These are phyloP conservation scores for Gymnopilus junonius DNA, from an alignment of 768 basidiomycete species.

Conservation along the genomic window DNA sequence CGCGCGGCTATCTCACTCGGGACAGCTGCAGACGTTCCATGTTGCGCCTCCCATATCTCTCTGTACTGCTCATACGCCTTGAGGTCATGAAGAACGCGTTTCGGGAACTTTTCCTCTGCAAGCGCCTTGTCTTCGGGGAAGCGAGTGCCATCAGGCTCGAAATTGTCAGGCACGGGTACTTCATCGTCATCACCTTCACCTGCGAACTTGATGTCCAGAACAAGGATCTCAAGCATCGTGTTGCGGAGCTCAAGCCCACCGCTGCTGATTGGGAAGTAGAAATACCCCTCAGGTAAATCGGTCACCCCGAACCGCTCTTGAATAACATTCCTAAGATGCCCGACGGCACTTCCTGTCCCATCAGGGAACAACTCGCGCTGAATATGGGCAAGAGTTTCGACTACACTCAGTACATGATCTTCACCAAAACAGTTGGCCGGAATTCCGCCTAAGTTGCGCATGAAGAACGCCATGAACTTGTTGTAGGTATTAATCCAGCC, in stretches of 20 bases:
- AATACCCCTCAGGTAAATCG: conserved; percentile 44
- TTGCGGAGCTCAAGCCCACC: conserved; percentile 45
- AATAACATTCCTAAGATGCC: conserved; percentile 30
- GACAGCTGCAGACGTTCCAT: neutral
- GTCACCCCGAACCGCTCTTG: conserved; percentile 34
- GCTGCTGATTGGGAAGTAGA: conserved; percentile 41
- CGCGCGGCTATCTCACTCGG: conserved; percentile 3
- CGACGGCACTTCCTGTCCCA: conserved; percentile 24
- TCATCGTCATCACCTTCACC: neutral
- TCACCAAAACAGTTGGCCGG: conserved; percentile 37
- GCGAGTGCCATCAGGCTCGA: neutral
- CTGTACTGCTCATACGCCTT: conserved; percentile 25
- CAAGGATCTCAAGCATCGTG: conserved; percentile 42
- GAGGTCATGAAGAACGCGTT: conserved; percentile 27
- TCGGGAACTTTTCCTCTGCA: conserved; percentile 23
- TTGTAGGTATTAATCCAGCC: conserved; percentile 44
- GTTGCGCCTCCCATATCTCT: conserved; percentile 28
- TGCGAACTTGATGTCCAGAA: conserved; percentile 18
- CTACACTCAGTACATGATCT: conserved; percentile 33
- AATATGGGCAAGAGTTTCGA: conserved; percentile 36
- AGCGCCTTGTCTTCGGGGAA: conserved; percentile 21
- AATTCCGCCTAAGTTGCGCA: conserved; percentile 38
- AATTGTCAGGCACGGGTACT: neutral
- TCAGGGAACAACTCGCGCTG: conserved; percentile 35
- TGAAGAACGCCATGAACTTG: conserved; percentile 43